Conservation (phyloP, 2,329 filamentous ascomycete species). For the Arthrobotrys sphaeroides region DNA sequence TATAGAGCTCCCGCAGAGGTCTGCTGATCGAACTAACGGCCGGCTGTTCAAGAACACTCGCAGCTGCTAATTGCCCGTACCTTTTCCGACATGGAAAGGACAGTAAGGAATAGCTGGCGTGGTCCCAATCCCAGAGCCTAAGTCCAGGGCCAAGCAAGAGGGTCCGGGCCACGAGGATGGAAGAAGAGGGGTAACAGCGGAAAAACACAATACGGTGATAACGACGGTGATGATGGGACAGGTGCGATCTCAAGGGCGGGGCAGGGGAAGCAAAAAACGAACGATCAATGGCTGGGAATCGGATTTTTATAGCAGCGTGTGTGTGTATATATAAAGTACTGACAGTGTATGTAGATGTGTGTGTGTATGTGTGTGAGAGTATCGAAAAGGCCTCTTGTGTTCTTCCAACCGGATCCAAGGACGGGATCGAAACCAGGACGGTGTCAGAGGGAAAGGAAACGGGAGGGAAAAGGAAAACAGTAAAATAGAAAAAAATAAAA, state of each 20-base stretch:
- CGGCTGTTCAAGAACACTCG: slow-evolving; percentile 21
- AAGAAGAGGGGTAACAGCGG: slow-evolving; percentile 33
- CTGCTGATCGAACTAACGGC: slow-evolving; percentile 47
- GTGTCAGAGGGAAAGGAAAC: slow-evolving; percentile 16
- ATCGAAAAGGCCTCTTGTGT: slow-evolving; percentile 50
- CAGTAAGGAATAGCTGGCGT: slow-evolving; percentile 12
- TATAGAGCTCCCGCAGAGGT: slow-evolving; percentile 51
- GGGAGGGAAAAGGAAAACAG: slow-evolving; percentile 8
- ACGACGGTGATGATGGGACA: background rate
- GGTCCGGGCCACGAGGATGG: slow-evolving; percentile 12
- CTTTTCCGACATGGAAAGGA: slow-evolving; percentile 37
- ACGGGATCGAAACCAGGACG: slow-evolving; percentile 21
- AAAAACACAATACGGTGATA: background rate
- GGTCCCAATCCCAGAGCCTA: slow-evolving; percentile 20
- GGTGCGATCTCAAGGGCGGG: background rate
- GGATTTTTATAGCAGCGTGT: background rate
- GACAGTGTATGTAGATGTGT: slow-evolving; percentile 3
- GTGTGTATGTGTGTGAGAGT: slow-evolving; percentile 18
- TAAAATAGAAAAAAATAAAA: background rate
- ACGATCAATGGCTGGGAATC: slow-evolving; percentile 37
- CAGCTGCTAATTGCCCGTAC: slow-evolving; percentile 2
- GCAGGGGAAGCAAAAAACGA: slow-evolving; percentile 7
- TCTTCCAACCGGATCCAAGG: slow-evolving; percentile 51
- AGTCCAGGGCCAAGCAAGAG: slow-evolving; percentile 25
- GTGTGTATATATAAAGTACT: background rate